These are phyloP conservation scores for Sordariomycetes sp. DNA, from an alignment of 2,329 filamentous ascomycete species.

Conservation along the genomic window DNA sequence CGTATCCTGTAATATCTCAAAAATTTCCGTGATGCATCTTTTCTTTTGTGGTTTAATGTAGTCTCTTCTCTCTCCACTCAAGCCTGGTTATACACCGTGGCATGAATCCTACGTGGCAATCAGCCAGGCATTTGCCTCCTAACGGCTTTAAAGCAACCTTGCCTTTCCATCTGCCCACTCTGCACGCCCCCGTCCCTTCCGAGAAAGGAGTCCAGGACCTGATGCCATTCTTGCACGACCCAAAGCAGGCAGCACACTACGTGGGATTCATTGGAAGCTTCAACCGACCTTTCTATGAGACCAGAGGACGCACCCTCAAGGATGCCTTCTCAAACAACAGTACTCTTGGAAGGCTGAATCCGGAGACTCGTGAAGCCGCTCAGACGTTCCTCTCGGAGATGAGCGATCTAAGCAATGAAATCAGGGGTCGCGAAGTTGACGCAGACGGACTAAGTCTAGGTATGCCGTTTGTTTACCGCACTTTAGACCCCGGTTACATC, in stretches of 20 bases:
- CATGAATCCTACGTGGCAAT: too few species aligned
- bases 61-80: too few species aligned
- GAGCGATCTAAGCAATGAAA: slow-evolving; percentile 23
- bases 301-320: slow-evolving; percentile 24
- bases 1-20: too few species aligned
- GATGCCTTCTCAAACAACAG: slow-evolving; percentile 28
- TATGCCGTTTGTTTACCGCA: slow-evolving; percentile 33
- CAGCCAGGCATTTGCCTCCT: too few species aligned
- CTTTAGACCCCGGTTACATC: not conserved
- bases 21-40: too few species aligned
- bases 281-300: slow-evolving; percentile 26
- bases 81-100: too few species aligned
- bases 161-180: slow-evolving; percentile 30
- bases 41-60: too few species aligned
- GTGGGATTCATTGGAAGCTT: slow-evolving; percentile 27
- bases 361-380: slow-evolving; percentile 20
- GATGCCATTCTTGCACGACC: slow-evolving; percentile 22
- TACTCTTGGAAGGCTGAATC: slow-evolving; percentile 23
- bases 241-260: slow-evolving; percentile 21
- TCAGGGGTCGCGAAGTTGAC: slow-evolving; percentile 30
- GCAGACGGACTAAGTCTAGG: slow-evolving; percentile 29
- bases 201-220: slow-evolving; percentile 26
- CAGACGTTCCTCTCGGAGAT: slow-evolving; percentile 24
- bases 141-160: slow-evolving; percentile 22
- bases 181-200: slow-evolving; percentile 27